Evolutionary conservation across 352 stramenopile species (phyloP), one percentile per base, ranked within the genome.

Genomic region (Halophytophthora polymorphica): DNA sequence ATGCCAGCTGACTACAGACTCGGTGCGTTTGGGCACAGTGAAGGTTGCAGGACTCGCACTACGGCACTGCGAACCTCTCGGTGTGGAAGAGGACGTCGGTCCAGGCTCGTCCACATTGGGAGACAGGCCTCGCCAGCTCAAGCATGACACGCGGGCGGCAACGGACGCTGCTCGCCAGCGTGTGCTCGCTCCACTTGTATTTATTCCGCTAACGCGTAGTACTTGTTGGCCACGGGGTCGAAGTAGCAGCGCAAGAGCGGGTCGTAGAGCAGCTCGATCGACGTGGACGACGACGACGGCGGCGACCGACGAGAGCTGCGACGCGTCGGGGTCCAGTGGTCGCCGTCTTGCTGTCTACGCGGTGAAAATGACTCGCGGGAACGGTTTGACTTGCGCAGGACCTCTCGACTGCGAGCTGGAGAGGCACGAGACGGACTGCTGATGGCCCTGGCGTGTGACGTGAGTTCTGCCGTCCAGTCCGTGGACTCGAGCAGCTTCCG

Each of bases 231-330:
- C 17, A 88, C 55, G 0, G 82, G 82, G 52, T 93, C 85, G 45
- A 82, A 88, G 65, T 94, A 96, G 51, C 86, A 96, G 15, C 81
- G 69, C 59, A 94, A 44, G 31, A 90, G 71, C 25, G 86, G 80
- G 29, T 96, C 83, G 48, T 92, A 96, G 28, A 96, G 66, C 38
- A 96, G 57, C 45, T 96, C 86, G 46, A 94, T 45, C 33, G 69
- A 65, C 2, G 59, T 59, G 41, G 53, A 69, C 15, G 58, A 48
- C 53, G 23, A 42, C 17, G 51, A 64, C 43, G 58, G n/a, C 3
- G 33, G 33, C 37, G 43, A 58, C 47, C 37, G 25, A 19, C 33
- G 43, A n/a, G 36, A 38, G 35, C 28, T 50, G 1, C 6, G 2
- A 43, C 33, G 40, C 8, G 44, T 21, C 37, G 23, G 7, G 6